Conservation (phyloP, 768 basidiomycete species). For the Suillus discolor region DNA sequence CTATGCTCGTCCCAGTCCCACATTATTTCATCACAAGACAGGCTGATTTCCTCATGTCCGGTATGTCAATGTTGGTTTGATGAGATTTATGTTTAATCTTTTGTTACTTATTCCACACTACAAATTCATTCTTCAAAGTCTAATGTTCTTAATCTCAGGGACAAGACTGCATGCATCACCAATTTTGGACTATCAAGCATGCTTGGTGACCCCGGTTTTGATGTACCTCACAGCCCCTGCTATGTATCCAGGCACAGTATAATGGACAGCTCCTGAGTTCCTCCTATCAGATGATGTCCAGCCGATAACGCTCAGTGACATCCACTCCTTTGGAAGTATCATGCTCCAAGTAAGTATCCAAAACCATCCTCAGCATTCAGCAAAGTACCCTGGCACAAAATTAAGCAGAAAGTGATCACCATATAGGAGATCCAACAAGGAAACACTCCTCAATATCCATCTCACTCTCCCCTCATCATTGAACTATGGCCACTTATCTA, state of each 20-base stretch:
- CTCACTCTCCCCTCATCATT: background rate
- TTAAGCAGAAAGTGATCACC: background rate
- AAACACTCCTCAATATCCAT: background rate
- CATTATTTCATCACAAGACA: too few relatives aligned
- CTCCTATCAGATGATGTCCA: constrained; percentile 16
- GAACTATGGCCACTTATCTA: background rate
- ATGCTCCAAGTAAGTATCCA: constrained; percentile 22
- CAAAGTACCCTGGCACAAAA: constrained; percentile 9
- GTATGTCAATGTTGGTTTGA: too few relatives aligned
- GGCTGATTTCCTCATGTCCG: too few relatives aligned
- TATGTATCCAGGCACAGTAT: constrained; percentile 37
- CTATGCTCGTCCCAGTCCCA: constrained; percentile 45
- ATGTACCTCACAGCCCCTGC: constrained; percentile 33
- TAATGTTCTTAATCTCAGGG: constrained; percentile 37
- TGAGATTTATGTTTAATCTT: too few relatives aligned
- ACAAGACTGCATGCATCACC: constrained; percentile 38
- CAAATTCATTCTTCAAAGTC: constrained; percentile 11
- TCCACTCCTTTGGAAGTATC: constrained; percentile 26
- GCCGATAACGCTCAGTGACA: constrained; percentile 16
- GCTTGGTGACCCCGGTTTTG: constrained; percentile 34
- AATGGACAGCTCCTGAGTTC: constrained; percentile 47
- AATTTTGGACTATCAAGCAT: constrained; percentile 46
- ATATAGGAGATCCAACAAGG: background rate
- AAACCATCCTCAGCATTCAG: background rate
- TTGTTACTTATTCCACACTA: background rate